These are phyloP conservation scores for Claviceps humidiphila DNA, from an alignment of 2,329 filamentous ascomycete species.

Conservation along the genomic window DNA sequence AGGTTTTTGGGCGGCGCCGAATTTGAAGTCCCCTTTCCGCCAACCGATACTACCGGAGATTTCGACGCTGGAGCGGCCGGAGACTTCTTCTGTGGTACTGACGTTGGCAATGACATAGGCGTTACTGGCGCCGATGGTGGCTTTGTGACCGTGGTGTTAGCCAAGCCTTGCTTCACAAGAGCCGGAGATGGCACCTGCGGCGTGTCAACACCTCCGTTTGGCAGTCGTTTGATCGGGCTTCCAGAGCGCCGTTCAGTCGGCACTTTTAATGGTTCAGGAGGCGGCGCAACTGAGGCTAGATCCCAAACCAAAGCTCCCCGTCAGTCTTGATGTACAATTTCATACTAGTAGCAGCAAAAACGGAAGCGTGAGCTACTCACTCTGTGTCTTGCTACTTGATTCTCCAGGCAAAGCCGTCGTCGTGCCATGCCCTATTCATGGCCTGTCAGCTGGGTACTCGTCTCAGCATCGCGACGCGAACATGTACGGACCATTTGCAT, in stretches of 20 bases:
- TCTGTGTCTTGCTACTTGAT: not conserved
- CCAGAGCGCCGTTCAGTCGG: not conserved
- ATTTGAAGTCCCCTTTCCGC: not conserved
- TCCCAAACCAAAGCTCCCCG: not conserved
- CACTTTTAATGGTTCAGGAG: not conserved
- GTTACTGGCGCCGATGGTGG: not conserved
- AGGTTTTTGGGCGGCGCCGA: not conserved
- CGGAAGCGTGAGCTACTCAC: not conserved
- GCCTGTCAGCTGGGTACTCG: not conserved
- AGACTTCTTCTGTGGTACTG: not conserved
- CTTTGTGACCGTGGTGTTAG: not conserved
- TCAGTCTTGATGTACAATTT: not conserved
- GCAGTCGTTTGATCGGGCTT: not conserved
- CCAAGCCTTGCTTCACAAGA: not conserved
- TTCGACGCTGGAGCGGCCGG: not conserved
- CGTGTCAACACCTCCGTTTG: not conserved
- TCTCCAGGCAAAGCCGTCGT: not conserved
- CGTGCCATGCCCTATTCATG: not conserved
- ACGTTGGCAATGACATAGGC: not conserved
- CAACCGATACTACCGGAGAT: not conserved
- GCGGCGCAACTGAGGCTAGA: conserved; percentile 3
- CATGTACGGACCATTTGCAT: not conserved
- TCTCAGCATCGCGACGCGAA: not conserved
- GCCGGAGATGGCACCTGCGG: not conserved
- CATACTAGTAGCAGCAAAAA: not conserved